Conservation (phyloP, 306 rosid genomes). For the Prunus davidiana region DNA sequence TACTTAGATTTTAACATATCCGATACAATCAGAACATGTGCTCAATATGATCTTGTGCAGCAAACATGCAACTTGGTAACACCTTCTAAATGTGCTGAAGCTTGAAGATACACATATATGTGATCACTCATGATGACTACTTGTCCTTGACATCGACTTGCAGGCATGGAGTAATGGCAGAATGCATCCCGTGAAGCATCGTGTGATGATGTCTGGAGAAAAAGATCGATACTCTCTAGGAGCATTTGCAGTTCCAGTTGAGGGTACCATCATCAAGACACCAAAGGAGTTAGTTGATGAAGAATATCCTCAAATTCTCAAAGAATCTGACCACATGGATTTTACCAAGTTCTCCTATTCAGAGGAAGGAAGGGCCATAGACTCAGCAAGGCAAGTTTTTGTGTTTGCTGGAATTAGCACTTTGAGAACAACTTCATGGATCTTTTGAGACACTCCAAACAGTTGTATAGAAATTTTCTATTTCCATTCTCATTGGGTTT, state of each 20-base stretch:
- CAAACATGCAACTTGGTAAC: no score
- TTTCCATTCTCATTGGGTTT: no score
- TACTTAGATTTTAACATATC: no score
- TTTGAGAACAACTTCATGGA: neutral
- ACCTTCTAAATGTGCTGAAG: no score
- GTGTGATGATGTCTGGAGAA: conserved; percentile 11
- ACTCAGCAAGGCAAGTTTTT: neutral
- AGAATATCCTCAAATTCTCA: conserved; percentile 9
- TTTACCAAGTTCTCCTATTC: neutral
- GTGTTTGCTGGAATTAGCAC: neutral
- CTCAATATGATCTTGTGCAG: neutral
- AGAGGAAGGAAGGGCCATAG: neutral
- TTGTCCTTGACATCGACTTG: neutral
- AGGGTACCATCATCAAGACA: conserved; percentile 9
- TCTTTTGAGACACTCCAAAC: no score
- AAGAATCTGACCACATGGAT: neutral
- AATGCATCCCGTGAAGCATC: conserved; percentile 6
- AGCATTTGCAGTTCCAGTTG: conserved; percentile 10
- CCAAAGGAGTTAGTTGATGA: conserved; percentile 16
- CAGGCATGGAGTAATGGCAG: conserved; percentile 28
- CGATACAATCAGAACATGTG: neutral
- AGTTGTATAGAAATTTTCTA: no score
- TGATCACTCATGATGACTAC: neutral
- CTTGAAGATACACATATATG: neutral
- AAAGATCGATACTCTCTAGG: conserved; percentile 7